Conservation (phyloP, 2,329 filamentous ascomycete species). For the Epichloe sylvatica region DNA sequence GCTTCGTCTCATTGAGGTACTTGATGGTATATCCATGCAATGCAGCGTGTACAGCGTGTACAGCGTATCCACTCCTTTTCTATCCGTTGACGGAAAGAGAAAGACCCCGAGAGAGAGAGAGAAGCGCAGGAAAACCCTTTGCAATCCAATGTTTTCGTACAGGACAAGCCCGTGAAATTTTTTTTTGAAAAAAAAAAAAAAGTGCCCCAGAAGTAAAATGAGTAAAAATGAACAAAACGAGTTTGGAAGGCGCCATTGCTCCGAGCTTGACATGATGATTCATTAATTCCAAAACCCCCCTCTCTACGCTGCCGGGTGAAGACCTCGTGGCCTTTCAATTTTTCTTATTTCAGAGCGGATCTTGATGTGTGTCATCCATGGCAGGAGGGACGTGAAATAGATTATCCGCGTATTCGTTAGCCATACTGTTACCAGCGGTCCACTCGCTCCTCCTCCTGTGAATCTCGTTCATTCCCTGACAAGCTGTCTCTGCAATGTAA, state of each 20-base stretch:
- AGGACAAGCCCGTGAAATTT: background rate
- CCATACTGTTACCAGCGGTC: constrained; percentile 16
- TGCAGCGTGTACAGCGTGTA: too few species aligned
- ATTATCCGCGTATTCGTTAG: constrained; percentile 20
- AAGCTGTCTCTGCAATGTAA: constrained; percentile 29
- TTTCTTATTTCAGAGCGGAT: background rate
- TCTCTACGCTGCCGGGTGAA: too few species aligned
- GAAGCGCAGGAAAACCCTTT: background rate
- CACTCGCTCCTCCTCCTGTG: constrained; percentile 22
- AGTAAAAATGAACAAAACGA: background rate
- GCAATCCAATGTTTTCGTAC: background rate
- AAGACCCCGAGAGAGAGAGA: background rate
- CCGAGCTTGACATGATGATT: background rate
- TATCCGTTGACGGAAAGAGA: background rate
- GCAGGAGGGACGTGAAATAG: constrained; percentile 7
- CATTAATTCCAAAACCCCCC: background rate
- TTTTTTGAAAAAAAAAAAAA: background rate
- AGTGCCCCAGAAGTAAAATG: background rate
- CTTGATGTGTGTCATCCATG: constrained; percentile 5
- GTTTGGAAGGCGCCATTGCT: background rate
- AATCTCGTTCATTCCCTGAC: constrained; percentile 29
- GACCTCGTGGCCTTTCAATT: too few species aligned
- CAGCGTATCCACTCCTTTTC: background rate
- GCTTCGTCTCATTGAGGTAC: background rate
- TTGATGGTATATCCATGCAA: background rate